A percentile compares a stretch with the other conserved stretches of the same genome.
Evolutionary conservation across 2,329 filamentous ascomycete genomes (phyloP).

Genomic region (Saccharata proteae): DNA sequence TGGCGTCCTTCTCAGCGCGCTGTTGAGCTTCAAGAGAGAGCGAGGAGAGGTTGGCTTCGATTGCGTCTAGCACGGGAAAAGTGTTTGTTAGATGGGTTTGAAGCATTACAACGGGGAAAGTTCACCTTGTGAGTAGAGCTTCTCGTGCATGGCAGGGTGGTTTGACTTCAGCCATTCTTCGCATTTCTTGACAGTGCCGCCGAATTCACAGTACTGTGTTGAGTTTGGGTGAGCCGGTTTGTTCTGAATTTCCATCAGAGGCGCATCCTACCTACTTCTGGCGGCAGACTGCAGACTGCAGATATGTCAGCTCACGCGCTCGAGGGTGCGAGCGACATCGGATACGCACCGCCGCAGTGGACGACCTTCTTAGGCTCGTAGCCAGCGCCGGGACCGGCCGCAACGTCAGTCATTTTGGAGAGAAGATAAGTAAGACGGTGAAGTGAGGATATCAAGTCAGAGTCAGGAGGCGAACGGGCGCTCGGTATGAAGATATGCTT

Average conservation of each 20-base stretch:
- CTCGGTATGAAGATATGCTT: too few relatives aligned
- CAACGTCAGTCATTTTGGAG: too few relatives aligned
- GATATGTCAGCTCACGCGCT: neutral
- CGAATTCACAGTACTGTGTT: slow-evolving; percentile 91
- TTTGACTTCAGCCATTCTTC: slow-evolving; percentile 82
- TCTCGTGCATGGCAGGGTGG: slow-evolving; percentile 60
- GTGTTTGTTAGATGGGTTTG: neutral
- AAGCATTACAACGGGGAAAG: neutral
- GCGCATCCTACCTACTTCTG: slow-evolving; percentile 46
- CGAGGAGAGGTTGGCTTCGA: slow-evolving; percentile 72
- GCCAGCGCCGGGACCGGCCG: too few relatives aligned
- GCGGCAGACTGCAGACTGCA: slow-evolving; percentile 51
- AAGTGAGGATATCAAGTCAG: too few relatives aligned
- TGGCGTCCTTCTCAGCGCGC: slow-evolving; percentile 87
- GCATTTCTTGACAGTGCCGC: slow-evolving; percentile 91
- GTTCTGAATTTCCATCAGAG: neutral
- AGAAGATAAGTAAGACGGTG: too few relatives aligned
- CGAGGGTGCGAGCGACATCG: neutral
- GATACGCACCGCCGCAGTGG: slow-evolving; percentile 49
- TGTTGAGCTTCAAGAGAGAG: slow-evolving; percentile 87
- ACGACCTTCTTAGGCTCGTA: slow-evolving; percentile 41
- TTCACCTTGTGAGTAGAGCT: slow-evolving; percentile 74
- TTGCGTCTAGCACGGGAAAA: slow-evolving; percentile 34
- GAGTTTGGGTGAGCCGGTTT: slow-evolving; percentile 1
- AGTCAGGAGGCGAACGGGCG: too few relatives aligned